Evolutionary conservation across 345 rosid species (phyloP), one percentile per base, ranked within the genome.

Genomic region (Acer negundo): DNA sequence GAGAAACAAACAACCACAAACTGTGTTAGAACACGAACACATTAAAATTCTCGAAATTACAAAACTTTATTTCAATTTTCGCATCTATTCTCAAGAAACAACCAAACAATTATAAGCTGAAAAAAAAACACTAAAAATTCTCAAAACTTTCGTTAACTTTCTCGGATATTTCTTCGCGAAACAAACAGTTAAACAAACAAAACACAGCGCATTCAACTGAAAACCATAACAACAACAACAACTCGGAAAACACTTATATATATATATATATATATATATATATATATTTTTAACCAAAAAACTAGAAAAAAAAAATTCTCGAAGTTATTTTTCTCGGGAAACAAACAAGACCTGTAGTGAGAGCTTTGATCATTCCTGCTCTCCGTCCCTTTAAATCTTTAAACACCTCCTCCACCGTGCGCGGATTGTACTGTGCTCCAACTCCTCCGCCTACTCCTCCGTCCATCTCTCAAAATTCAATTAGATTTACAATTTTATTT

Each of bases 351-450:
- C 94, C 94, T 49, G 90, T 74, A 20, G 92, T 85, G 68, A 91
- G 90, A 79, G 94, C 94, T 75, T 85, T 91, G 80, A 91, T 83
- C 87, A 89, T 82, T 81, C 88, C 94, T 78, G 90, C 82, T 76
- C 94, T 77, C 7, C 94, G 90, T 75, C 94, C 94, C 73, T 83
- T 84, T 77, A 91, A 91, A 83, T 91, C 94, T 79, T 87, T 85
- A 79, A 91, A 89, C 5, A 91, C 94, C 83, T 89, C 92, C 83
- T 91, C 94, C 26, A 91, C 94, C 23, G 94, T 87, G 78, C 94
- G 92, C 64, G 90, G 84, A 81, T 81, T 84, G 72, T 78, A 82
- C 83, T 77, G 86, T 42, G 80, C 79, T 73, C 77, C 81, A 69
- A 73, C 84, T 26, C 73, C 75, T 47, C 62, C 76, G 49, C 58